Conservation (phyloP, 495 filamentous ascomycete species). For the Schizothecium vesticola region DNA sequence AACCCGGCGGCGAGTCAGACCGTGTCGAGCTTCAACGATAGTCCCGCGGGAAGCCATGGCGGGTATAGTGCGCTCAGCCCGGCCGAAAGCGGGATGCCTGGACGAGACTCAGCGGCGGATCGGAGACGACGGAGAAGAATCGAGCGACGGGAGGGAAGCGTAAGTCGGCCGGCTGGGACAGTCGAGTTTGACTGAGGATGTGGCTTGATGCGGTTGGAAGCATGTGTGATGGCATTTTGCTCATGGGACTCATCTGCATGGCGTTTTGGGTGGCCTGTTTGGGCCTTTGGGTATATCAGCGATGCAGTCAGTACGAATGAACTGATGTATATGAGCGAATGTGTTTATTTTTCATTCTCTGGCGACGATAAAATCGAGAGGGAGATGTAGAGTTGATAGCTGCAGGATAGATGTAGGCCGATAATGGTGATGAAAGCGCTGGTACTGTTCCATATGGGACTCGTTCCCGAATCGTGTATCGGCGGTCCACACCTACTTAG, state of each 20-base stretch:
- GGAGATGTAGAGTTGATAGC: neutral
- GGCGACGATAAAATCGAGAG: neutral
- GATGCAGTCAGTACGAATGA: neutral
- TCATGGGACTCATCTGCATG: slow-evolving; percentile 4
- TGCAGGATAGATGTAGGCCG: neutral
- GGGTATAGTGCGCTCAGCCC: slow-evolving; percentile 38
- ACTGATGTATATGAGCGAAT: neutral
- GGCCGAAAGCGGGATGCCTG: slow-evolving; percentile 17
- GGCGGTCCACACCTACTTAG: neutral
- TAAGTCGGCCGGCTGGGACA: slow-evolving; percentile 20
- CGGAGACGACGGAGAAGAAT: slow-evolving; percentile 42
- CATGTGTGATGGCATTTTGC: slow-evolving; percentile 21
- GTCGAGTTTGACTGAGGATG: slow-evolving; percentile 39
- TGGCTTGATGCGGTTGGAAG: slow-evolving; percentile 7
- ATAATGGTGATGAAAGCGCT: neutral
- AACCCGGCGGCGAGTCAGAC: slow-evolving; percentile 30
- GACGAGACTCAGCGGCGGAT: slow-evolving; percentile 29
- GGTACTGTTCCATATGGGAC: neutral
- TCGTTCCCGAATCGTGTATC: neutral
- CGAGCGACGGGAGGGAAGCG: slow-evolving; percentile 41
- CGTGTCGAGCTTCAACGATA: slow-evolving; percentile 38
- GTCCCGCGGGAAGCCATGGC: slow-evolving; percentile 31
- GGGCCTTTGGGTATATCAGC: neutral
- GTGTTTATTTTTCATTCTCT: neutral
- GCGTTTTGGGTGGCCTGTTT: slow-evolving; percentile 1